Evolutionary conservation across 495 filamentous ascomycete genomes (phyloP), one percentile per base, ranked within the genome.

Genomic region (Aspergillus sclerotiicarbonarius): DNA sequence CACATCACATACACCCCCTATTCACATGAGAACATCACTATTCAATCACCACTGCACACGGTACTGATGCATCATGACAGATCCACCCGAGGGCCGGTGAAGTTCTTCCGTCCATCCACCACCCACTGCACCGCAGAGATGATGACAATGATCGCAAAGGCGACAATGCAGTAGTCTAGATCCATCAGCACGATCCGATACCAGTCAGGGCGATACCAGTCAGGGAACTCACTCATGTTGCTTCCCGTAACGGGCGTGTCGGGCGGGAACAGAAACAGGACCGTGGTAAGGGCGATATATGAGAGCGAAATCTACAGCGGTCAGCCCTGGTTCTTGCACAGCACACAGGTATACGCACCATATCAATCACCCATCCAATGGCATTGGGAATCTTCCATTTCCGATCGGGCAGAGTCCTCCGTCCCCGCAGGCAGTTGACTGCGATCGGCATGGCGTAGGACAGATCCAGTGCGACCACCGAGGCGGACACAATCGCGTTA

Each of bases 261-360:
- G 0, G 89, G 88, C 3, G 89, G 89, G 70, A 92, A 89, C 15
- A 91, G 78, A 67, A 91, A 92, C 0, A 92, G 74, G 8, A 91
- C 82, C 0, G 87, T 90, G 0, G 87, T 90, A 6, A 90, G 68
- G 20, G 80, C 67, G 21, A 87, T 82, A 66, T 89, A 91, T 0
- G 65, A 72, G 29, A 91, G 71, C 2, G 89, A 87, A 49, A 91
- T 71, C 83, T 85, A 33, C 44, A 19, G 6, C 19, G 18, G 13
- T 61, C 21, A 57, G 58, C 35, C 33, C 44, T n/a, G n/a, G n/a
- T n/a, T n/a, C n/a, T n/a, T n/a, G n/a, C n/a, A n/a, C 13, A 15
- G 3, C 15, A n/a, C n/a, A 49, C 8, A 4, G 9, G 29, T 13
- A 30, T 18, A 57, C 71, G 37, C 67, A 79, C 75, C 33, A 77